These are phyloP conservation scores for Viola pubescens DNA, from an alignment of 441 rosid species.

Conservation along the genomic window DNA sequence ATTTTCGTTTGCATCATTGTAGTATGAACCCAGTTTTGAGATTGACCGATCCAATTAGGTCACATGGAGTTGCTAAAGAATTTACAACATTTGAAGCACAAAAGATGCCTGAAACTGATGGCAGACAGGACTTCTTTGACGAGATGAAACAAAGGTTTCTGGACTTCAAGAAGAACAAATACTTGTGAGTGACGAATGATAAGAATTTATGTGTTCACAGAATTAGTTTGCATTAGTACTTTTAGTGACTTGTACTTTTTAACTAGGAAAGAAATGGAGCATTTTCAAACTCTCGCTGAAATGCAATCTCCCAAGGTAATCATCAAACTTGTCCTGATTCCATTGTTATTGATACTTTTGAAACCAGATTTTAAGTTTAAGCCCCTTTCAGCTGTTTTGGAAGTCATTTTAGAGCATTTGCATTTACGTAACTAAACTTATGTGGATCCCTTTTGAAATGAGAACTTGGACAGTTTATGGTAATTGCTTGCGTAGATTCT, in stretches of 20 bases:
- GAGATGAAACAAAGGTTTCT: conserved; percentile 26
- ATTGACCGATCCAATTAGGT: conserved; percentile 12
- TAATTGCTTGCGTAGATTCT: conserved; percentile 95
- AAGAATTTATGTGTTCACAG: not conserved
- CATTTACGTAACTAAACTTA: too few relatives aligned
- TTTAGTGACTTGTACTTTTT: conserved; percentile 4
- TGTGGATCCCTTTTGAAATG: conserved; percentile 13
- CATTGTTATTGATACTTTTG: conserved; percentile 1
- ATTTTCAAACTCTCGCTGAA: conserved; percentile 53
- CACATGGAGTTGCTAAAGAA: conserved; percentile 10
- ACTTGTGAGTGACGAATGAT: conserved; percentile 14
- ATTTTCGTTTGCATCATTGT: not conserved
- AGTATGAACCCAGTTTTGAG: conserved; percentile 9
- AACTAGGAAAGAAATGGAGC: conserved; percentile 63
- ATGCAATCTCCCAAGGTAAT: conserved; percentile 78
- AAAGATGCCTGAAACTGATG: conserved; percentile 3
- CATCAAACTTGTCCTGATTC: not conserved
- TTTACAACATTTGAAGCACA: not conserved
- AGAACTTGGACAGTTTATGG: conserved; percentile 66
- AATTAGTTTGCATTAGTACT: not conserved
- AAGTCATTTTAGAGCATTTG: not conserved
- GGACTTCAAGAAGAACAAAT: conserved; percentile 24
- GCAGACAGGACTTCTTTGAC: conserved; percentile 14
- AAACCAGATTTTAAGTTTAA: not conserved
- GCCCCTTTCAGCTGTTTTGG: not conserved